Conservation (phyloP, 768 basidiomycete genomes). For the Rhodosporidiobolus odoratus region DNA sequence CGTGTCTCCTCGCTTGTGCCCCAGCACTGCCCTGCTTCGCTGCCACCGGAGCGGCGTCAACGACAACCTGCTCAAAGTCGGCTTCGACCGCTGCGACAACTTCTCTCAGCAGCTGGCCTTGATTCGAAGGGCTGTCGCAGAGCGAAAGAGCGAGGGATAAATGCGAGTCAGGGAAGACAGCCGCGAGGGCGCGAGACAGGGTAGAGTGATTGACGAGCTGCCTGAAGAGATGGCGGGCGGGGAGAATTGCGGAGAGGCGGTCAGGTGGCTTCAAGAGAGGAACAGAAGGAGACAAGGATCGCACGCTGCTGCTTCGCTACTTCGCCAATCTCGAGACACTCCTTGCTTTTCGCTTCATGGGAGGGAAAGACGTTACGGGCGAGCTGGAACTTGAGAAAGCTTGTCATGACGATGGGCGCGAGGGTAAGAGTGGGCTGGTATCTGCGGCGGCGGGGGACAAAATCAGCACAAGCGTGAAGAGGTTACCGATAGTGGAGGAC, state of each 20-base stretch:
- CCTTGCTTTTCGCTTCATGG: background rate
- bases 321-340: background rate
- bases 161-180: too few species aligned
- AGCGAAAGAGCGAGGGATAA: too few species aligned
- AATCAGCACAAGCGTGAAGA: background rate
- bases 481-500: background rate
- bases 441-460: background rate
- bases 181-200: too few species aligned
- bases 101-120: too few species aligned
- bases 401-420: background rate
- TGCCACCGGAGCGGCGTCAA: too few species aligned
- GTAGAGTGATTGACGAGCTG: too few species aligned
- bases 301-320: conserved; percentile 7
- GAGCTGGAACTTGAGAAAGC: conserved; percentile 16
- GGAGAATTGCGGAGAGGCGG: background rate
- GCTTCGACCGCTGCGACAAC: too few species aligned
- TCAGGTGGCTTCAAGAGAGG: too few species aligned
- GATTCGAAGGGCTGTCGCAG: too few species aligned
- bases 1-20: too few species aligned
- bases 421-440: conserved; percentile 3
- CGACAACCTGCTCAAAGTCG: too few species aligned
- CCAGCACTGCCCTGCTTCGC: too few species aligned
- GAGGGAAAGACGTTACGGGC: conserved; percentile 4
- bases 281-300: background rate
- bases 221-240: background rate